These are phyloP conservation scores for Pythium chondricola DNA, from an alignment of 352 stramenopile species.

Conservation along the genomic window DNA sequence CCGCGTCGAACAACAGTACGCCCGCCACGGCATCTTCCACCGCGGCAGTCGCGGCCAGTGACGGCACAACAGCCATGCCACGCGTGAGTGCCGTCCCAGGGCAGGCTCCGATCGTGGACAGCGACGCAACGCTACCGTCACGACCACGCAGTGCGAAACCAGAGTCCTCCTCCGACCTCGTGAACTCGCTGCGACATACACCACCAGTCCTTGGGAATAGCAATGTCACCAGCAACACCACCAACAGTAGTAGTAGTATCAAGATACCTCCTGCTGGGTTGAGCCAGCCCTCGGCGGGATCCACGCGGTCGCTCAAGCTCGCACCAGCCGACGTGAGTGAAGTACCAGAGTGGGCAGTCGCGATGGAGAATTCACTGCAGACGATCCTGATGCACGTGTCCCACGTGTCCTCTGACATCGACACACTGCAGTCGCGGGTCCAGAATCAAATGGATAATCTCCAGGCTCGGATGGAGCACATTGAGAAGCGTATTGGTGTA, in stretches of 20 bases:
- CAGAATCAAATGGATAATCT: conserved; percentile 25
- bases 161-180: too few relatives aligned
- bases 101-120: conserved; percentile 10
- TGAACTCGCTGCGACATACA: too few relatives aligned
- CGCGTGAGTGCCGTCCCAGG: conserved; percentile 5
- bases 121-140: conserved; percentile 1
- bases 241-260: neutral
- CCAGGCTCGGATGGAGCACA: conserved; percentile 21
- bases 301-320: neutral
- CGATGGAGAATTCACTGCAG: conserved; percentile 47
- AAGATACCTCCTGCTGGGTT: too few relatives aligned
- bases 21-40: too few relatives aligned
- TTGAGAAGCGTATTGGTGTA: conserved; percentile 34
- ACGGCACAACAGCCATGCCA: neutral
- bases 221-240: neutral
- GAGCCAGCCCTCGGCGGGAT: neutral
- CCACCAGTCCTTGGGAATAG: too few relatives aligned
- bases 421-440: conserved; percentile 39
- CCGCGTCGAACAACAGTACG: neutral
- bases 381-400: conserved; percentile 45
- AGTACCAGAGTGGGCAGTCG: conserved; percentile 39
- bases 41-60: neutral
- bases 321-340: conserved; percentile 1
- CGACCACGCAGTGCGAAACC: too few relatives aligned
- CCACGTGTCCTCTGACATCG: conserved; percentile 47